phyloP scores from a whole-genome alignment of 164 flowering plant species.

The Amborella trichopoda region DNA sequence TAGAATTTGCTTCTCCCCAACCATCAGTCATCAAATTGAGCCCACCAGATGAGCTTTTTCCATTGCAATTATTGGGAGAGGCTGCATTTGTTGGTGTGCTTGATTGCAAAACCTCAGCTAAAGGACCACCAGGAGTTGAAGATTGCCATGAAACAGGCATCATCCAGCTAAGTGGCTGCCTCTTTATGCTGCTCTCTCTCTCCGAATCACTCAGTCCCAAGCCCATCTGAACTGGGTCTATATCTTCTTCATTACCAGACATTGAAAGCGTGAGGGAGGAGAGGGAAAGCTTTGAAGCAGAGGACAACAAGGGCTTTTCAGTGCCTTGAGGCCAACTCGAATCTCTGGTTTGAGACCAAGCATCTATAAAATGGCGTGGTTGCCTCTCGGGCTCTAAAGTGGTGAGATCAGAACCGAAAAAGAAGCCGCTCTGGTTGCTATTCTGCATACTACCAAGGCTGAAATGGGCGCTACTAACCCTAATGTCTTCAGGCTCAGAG shows the following conservation, averaged over 20 bases:
- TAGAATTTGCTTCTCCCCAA: slow-evolving; percentile 10
- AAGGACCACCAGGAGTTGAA: slow-evolving; percentile 65
- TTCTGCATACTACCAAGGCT: no score
- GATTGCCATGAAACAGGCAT: slow-evolving; percentile 29
- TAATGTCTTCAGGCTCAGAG: not conserved
- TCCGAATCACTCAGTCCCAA: slow-evolving; percentile 16
- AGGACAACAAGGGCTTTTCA: no score
- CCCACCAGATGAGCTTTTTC: slow-evolving; percentile 18
- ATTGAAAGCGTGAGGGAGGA: slow-evolving; percentile 49
- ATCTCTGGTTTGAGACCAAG: slow-evolving; percentile 44
- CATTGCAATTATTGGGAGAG: slow-evolving; percentile 15
- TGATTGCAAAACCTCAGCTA: slow-evolving; percentile 64
- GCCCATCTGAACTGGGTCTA: slow-evolving; percentile 16
- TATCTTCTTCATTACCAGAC: slow-evolving; percentile 14
- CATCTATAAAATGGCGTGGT: slow-evolving; percentile 47
- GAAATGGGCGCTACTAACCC: not conserved
- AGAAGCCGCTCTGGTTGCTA: slow-evolving; percentile 15
- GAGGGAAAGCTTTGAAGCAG: slow-evolving; percentile 16
- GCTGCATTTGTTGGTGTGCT: slow-evolving; percentile 14
- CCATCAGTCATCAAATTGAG: slow-evolving; percentile 20
- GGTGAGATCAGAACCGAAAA: slow-evolving; percentile 13
- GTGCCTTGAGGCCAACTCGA: not conserved
- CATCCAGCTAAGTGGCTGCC: slow-evolving; percentile 30
- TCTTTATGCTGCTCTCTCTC: slow-evolving; percentile 8
- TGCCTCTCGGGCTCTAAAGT: slow-evolving; percentile 4